phyloP scores from a whole-genome alignment of 352 stramenopile genomes.

The Globisporangium iwayamae region DNA sequence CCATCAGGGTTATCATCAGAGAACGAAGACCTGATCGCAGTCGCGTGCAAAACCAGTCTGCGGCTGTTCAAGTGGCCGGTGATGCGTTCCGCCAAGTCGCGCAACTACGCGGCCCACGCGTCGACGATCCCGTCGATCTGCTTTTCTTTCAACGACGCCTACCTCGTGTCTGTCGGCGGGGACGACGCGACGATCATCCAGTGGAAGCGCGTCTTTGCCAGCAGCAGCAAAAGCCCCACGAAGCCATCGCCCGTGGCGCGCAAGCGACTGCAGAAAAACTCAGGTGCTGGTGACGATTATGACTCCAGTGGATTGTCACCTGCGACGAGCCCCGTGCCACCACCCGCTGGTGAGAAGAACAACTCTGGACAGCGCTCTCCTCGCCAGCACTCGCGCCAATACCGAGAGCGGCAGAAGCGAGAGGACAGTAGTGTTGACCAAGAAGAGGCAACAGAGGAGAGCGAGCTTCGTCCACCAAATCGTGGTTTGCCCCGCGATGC shows the following conservation, averaged over 20 bases:
- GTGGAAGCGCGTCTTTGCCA: constrained; percentile 29
- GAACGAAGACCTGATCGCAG: constrained; percentile 43
- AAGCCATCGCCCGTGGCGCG: constrained; percentile 5
- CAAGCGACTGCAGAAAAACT: constrained; percentile 9
- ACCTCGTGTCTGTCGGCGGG: constrained; percentile 50
- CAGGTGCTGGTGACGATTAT: neutral
- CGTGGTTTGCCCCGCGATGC: neutral
- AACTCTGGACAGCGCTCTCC: constrained; percentile 24
- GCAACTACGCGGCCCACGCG: constrained; percentile 45
- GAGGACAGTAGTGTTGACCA: neutral
- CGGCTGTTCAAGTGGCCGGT: constrained; percentile 55
- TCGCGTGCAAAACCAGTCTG: constrained; percentile 43
- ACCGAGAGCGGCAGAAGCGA: constrained; percentile 26
- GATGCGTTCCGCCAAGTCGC: constrained; percentile 33
- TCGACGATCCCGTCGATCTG: constrained; percentile 39
- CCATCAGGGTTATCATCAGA: neutral
- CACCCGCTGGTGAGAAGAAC: constrained; percentile 17
- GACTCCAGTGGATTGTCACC: neutral
- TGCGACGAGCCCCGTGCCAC: constrained; percentile 8
- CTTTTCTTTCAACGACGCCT: constrained; percentile 47
- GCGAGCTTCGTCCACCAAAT: neutral
- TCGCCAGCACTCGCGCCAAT: constrained; percentile 29
- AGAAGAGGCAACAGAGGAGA: neutral
- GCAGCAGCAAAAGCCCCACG: constrained; percentile 1
- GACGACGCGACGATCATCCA: constrained; percentile 61